These are phyloP conservation scores for Basidiobolus meristosporus DNA, from an alignment of 371 early-diverging fungal species.

Conservation along the genomic window DNA sequence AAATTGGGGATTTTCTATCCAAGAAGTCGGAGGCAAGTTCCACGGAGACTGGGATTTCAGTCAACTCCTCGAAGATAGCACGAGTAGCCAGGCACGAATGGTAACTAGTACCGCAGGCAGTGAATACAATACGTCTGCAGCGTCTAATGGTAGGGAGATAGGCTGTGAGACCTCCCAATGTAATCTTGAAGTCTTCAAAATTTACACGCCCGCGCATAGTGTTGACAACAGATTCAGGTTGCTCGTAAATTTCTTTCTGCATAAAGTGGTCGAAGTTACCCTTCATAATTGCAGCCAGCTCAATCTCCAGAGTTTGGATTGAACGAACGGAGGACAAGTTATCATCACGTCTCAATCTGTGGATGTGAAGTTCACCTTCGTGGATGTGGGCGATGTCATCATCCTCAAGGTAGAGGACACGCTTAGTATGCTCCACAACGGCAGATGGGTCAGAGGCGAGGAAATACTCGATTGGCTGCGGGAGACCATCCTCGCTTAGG, in stretches of 20 bases:
- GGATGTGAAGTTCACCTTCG: conserved; percentile 91
- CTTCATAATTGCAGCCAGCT: conserved; percentile 97
- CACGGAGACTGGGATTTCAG: conserved; percentile 87
- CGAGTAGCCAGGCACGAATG: conserved; percentile 93
- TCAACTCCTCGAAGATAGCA: conserved; percentile 93
- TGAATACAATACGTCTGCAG: conserved; percentile 91
- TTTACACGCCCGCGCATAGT: conserved; percentile 99
- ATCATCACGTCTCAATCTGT: conserved; percentile 84
- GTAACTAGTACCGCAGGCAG: conserved; percentile 97
- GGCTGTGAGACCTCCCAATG: conserved; percentile 85
- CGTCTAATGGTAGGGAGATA: conserved; percentile 85
- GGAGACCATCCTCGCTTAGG: conserved; percentile 80
- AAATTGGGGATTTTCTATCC: conserved; percentile 89
- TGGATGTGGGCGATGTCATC: conserved; percentile 96
- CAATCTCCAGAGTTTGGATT: conserved; percentile 95
- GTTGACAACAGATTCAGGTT: conserved; percentile 98
- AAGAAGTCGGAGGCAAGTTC: conserved; percentile 96
- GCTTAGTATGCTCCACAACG: conserved; percentile 97
- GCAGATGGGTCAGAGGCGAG: conserved; percentile 96
- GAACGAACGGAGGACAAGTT: conserved; percentile 71
- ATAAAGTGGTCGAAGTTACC: conserved; percentile 97
- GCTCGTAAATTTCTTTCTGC: conserved; percentile 99
- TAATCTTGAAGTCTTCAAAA: conserved; percentile 83
- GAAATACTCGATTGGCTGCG: conserved; percentile 94
- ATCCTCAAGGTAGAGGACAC: conserved; percentile 95